These are phyloP conservation scores for Leccinum barrowsii DNA, from an alignment of 768 basidiomycete genomes.

Conservation along the genomic window DNA sequence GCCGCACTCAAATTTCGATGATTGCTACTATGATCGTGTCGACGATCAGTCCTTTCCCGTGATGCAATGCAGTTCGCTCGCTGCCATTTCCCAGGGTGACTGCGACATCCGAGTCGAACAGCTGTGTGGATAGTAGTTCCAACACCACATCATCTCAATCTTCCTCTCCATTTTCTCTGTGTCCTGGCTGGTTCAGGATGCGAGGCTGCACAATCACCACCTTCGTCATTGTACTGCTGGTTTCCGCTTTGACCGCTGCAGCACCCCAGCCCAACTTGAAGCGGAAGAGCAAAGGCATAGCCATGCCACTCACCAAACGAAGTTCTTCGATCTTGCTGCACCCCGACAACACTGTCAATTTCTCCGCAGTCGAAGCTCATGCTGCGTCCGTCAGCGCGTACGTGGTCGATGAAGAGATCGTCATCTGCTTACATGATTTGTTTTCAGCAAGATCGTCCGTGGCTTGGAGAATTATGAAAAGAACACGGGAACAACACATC, in stretches of 20 bases:
- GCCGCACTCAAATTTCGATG: no score
- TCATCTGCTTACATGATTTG: background rate
- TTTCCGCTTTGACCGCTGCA: background rate
- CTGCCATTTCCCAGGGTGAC: no score
- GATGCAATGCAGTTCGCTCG: no score
- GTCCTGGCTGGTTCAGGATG: background rate
- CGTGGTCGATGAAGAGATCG: background rate
- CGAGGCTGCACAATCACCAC: background rate
- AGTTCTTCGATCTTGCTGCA: background rate
- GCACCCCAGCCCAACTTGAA: background rate
- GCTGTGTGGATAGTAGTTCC: no score
- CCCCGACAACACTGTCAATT: background rate
- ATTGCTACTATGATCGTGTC: no score
- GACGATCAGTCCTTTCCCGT: no score
- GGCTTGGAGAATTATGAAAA: background rate
- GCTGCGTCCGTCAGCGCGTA: background rate
- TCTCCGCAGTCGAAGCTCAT: background rate
- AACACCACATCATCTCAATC: no score
- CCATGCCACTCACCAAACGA: background rate
- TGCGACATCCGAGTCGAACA: no score
- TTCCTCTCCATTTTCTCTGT: background rate
- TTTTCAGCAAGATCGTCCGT: background rate
- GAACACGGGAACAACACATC: background rate
- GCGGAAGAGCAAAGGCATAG: background rate
- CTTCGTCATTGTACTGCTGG: background rate